Conservation (phyloP, 495 filamentous ascomycete species). For the Xylaria grammica region DNA sequence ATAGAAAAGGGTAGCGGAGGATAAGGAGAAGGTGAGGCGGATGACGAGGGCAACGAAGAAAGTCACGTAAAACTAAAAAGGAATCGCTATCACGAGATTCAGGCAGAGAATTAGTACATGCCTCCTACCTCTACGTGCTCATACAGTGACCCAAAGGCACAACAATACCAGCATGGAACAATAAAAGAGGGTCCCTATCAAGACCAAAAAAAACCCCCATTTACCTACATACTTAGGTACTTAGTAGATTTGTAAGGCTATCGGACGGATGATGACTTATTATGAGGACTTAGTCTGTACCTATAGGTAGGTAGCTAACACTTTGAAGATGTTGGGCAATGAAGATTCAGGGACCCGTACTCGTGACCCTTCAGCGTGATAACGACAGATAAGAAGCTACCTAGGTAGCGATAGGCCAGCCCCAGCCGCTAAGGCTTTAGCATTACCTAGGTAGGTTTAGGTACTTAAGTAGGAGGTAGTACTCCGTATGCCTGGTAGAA, state of each 20-base stretch:
- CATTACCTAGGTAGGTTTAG: background rate
- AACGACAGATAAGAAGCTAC: constrained; percentile 34
- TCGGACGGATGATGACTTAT: background rate
- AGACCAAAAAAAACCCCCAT: background rate
- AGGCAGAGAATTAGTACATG: constrained; percentile 7
- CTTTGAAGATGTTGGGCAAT: background rate
- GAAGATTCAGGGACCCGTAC: constrained; percentile 38
- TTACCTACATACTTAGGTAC: background rate
- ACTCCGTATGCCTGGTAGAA: too few relatives aligned
- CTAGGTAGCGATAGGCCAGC: constrained; percentile 3
- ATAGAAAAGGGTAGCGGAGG: constrained; percentile 12
- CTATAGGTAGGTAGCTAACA: background rate
- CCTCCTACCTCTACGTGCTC: background rate
- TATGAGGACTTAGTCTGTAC: background rate
- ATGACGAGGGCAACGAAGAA: constrained; percentile 22
- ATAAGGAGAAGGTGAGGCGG: constrained; percentile 26
- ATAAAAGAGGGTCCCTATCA: background rate
- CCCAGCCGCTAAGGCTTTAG: constrained; percentile 1
- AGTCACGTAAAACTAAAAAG: constrained; percentile 16
- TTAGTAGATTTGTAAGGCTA: too few relatives aligned
- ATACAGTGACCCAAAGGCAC: constrained; percentile 17
- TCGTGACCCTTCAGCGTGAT: constrained; percentile 41
- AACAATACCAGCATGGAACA: constrained; percentile 3
- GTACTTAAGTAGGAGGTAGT: too few relatives aligned
- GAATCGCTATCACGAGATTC: constrained; percentile 23